These are phyloP conservation scores for Neurospora hispaniola DNA, from an alignment of 495 filamentous ascomycete species.

Conservation along the genomic window DNA sequence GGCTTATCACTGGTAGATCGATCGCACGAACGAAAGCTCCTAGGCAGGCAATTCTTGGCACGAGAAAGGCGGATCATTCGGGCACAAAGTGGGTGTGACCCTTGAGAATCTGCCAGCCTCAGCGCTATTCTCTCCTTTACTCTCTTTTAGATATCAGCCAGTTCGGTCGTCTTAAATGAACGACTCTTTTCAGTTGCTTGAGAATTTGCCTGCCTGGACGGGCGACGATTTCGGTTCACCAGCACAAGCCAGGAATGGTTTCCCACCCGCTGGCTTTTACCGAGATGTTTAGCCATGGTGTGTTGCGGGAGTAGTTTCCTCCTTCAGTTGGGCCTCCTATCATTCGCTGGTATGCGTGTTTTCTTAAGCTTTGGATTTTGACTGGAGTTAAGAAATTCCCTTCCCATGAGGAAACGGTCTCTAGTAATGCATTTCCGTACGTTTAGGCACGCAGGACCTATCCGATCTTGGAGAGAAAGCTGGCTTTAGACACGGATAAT, in stretches of 20 bases:
- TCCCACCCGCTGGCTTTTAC: not conserved
- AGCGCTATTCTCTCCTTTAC: conserved; percentile 39
- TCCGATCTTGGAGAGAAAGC: not conserved
- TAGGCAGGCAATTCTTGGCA: conserved; percentile 24
- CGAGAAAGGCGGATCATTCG: conserved; percentile 24
- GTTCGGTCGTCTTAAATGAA: not conserved
- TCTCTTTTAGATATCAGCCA: conserved; percentile 6
- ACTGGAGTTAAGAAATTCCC: not conserved
- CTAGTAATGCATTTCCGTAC: not conserved
- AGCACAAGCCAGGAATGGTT: not conserved
- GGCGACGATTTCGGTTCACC: not conserved
- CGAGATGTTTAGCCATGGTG: not conserved
- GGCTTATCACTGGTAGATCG: conserved; percentile 34
- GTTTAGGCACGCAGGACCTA: not conserved
- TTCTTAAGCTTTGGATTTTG: not conserved
- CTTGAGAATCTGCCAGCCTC: conserved; percentile 17
- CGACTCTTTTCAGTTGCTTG: not conserved
- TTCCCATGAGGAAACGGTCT: not conserved
- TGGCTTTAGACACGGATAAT: not conserved
- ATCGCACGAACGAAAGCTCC: conserved; percentile 23
- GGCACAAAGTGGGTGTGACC: conserved; percentile 21
- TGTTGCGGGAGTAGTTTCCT: not conserved
- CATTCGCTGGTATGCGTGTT: not conserved
- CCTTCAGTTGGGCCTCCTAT: not conserved
- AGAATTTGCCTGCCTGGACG: not conserved